Evolutionary conservation across 371 early-diverging fungal genomes (phyloP), one percentile per base, ranked within the genome.

Genomic region (Lichtheimia corymbifera): DNA sequence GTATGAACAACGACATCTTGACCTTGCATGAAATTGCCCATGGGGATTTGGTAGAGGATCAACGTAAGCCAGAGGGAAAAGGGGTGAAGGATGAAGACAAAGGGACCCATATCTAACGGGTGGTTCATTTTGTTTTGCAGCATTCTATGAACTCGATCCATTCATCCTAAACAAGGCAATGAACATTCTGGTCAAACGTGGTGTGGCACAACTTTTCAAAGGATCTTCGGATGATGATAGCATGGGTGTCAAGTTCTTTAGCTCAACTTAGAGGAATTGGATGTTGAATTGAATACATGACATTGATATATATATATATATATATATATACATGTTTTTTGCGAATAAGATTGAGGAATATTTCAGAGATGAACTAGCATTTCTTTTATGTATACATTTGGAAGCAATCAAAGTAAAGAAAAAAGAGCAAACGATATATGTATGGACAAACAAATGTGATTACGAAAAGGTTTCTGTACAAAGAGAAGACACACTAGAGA

Each of bases 201-300:
- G 93, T 30, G 85, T 84, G 56, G 93, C 93, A 9, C 90, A 93
- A 61, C 76, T 92, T 25, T 93, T 95, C 67, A 85, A 81, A 35
- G 93, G 93, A 35, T 72, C 81, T 41, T 85, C 85, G 17, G 86
- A 87, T 49, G 86, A 87, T 55, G 91, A 91, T 35, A 82, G 79
- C 61, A 79, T 90, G 78, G 96, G 96, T 50, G 88, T 96, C 54
- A 96, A 96, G 73, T 92, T 96, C 59, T 91, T 90, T 61, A 67
- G 66, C 15, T 53, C 52, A 47, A 47, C n/a, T 17, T 47, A 47
- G 22, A 47, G 2, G 12, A 22, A 43, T 43, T 14, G n/a, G 2
- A 43, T 43, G 44, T n/a, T n/a, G n/a, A 2, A 43, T 43, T 43
- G 2, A 43, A 12, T 2, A 43, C 44, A 2, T 45, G 13, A 3